These are phyloP conservation scores for Linnemannia elongata DNA, from an alignment of 192 early-diverging fungal species.

Conservation along the genomic window DNA sequence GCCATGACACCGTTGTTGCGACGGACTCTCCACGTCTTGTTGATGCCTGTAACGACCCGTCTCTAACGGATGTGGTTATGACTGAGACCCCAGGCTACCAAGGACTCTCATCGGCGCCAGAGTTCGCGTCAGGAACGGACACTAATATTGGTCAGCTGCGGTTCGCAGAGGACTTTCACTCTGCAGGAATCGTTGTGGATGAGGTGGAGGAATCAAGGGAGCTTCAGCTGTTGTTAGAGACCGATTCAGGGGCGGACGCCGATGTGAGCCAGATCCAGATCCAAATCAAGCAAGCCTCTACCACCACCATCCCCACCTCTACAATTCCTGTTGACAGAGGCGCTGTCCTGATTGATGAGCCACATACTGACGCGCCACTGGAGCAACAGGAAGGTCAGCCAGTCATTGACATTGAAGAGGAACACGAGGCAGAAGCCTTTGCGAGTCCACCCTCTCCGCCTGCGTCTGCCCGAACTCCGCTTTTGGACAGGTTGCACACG, in stretches of 20 bases:
- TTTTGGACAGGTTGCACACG: slow-evolving; percentile 16
- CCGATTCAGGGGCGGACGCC: not conserved
- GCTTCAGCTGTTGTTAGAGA: not conserved
- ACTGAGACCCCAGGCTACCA: not conserved
- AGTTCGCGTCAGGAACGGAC: not conserved
- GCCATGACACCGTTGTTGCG: not conserved
- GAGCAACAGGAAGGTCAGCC: not conserved
- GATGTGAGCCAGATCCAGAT: not conserved
- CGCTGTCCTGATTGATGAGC: not conserved
- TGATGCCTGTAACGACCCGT: not conserved
- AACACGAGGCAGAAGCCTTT: not conserved
- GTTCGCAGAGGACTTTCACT: not conserved
- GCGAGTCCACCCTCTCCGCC: not conserved
- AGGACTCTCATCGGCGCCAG: not conserved
- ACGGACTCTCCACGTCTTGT: not conserved
- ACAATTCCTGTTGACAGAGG: not conserved
- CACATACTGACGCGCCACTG: not conserved
- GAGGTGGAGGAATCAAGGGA: not conserved
- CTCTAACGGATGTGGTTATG: not conserved
- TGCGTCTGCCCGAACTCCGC: not conserved
- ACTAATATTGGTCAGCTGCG: not conserved
- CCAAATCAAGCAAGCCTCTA: not conserved
- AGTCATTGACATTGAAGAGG: not conserved
- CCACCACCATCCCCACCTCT: not conserved
- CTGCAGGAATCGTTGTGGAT: not conserved